Conservation (phyloP, 2,329 filamentous ascomycete species). For the Alternaria hordeiaustralica region DNA sequence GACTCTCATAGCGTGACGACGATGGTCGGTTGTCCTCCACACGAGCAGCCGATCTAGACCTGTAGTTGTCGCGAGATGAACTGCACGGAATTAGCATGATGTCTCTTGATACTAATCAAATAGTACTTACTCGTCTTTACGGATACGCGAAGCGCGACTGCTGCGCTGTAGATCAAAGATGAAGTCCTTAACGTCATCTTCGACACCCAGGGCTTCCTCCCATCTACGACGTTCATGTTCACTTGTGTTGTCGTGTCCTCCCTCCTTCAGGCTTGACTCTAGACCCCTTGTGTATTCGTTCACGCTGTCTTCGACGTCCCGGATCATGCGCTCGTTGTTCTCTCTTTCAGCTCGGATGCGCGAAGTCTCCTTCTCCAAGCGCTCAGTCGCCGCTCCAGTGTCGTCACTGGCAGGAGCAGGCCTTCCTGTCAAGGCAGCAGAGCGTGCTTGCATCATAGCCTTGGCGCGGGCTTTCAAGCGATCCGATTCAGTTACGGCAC, state of each 20-base stretch:
- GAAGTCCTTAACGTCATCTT: constrained; percentile 96
- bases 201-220: constrained; percentile 95
- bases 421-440: constrained; percentile 87
- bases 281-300: constrained; percentile 84
- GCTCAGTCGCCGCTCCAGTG: constrained; percentile 78
- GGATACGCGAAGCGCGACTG: constrained; percentile 76
- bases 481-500: constrained; percentile 89
- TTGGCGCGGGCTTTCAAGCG: constrained; percentile 92
- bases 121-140: constrained; percentile 63
- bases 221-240: constrained; percentile 93
- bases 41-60: constrained; percentile 48
- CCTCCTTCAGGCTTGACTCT: constrained; percentile 86
- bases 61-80: constrained; percentile 40
- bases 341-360: constrained; percentile 85
- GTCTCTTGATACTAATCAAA: not conserved
- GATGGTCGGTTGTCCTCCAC: constrained; percentile 42
- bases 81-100: constrained; percentile 22
- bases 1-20: constrained; percentile 58
- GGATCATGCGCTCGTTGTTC: constrained; percentile 94
- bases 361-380: constrained; percentile 86
- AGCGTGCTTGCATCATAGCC: constrained; percentile 98
- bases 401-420: constrained; percentile 74
- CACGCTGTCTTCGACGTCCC: constrained; percentile 95
- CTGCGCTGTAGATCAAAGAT: constrained; percentile 94
- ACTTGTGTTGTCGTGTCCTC: constrained; percentile 73